These are phyloP conservation scores for Lachnellula suecica DNA, from an alignment of 2,329 filamentous ascomycete species.

Conservation along the genomic window DNA sequence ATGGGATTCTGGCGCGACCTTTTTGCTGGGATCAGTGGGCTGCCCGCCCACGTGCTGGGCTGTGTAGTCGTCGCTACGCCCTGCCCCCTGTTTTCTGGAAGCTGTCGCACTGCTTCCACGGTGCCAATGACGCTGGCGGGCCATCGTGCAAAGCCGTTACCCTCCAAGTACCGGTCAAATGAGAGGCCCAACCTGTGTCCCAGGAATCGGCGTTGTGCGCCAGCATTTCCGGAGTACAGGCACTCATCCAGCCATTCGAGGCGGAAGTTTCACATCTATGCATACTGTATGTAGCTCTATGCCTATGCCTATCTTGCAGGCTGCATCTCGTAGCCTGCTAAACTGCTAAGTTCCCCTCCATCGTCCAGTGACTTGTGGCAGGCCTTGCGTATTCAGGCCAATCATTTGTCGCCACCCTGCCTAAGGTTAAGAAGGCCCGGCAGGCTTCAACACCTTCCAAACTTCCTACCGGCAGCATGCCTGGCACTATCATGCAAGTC, in stretches of 20 bases:
- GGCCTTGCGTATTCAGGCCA: constrained; percentile 12
- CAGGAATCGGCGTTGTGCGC: too few relatives aligned
- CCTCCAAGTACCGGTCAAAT: constrained; percentile 24
- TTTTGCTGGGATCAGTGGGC: background rate
- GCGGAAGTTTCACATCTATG: too few relatives aligned
- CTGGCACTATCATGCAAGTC: constrained; percentile 9
- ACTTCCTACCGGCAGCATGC: background rate
- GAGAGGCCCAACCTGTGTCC: background rate
- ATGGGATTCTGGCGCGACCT: background rate
- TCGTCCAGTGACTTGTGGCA: background rate
- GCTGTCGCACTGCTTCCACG: background rate
- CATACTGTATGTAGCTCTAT: background rate
- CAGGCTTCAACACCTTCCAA: background rate
- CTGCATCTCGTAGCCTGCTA: too few relatives aligned
- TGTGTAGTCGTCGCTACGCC: background rate
- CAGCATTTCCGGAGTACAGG: too few relatives aligned
- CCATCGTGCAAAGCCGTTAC: constrained; percentile 15
- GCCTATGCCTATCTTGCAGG: background rate
- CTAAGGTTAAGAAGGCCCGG: background rate
- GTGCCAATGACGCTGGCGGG: background rate
- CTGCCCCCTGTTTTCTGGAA: background rate
- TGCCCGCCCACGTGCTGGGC: too few relatives aligned
- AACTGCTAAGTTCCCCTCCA: background rate
- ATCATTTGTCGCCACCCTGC: constrained; percentile 5
- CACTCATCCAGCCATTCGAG: too few relatives aligned